These are phyloP conservation scores for Ashbya aceris DNA, from an alignment of 1,139 yeast species.

Conservation along the genomic window DNA sequence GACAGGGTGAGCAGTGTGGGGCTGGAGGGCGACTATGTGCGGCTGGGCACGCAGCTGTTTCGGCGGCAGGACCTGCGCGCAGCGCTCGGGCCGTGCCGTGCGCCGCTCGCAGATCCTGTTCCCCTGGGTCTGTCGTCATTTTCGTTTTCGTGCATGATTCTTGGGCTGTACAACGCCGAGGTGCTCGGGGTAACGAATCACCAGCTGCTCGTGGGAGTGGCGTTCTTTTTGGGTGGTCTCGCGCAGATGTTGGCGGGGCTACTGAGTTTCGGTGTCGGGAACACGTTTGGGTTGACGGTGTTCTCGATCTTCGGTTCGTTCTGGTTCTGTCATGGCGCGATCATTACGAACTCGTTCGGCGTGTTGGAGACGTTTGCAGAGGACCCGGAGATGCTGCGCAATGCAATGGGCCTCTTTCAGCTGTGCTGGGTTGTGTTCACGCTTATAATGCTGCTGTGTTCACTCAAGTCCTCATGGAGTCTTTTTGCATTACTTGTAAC, in stretches of 20 bases:
- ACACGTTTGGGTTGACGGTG: conserved; percentile 57
- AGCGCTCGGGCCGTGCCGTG: conserved; percentile 47
- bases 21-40: conserved; percentile 30
- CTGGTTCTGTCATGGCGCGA: conserved; percentile 60
- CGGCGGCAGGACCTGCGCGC: conserved; percentile 43
- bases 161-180: conserved; percentile 41
- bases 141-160: conserved; percentile 38
- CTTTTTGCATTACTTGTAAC: conserved; percentile 45
- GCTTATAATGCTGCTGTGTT: conserved; percentile 86
- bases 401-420: conserved; percentile 51
- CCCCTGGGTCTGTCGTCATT: conserved; percentile 54
- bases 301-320: conserved; percentile 67
- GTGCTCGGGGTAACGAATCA: conserved; percentile 45
- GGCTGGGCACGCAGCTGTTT: conserved; percentile 54
- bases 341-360: conserved; percentile 48
- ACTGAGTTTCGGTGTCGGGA: conserved; percentile 56
- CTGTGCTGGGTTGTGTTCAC: conserved; percentile 60
- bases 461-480: conserved; percentile 93
- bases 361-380: conserved; percentile 42
- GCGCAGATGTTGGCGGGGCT: conserved; percentile 57
- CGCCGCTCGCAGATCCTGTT: conserved; percentile 45
- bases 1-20: conserved; percentile 8
- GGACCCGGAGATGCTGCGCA: conserved; percentile 33
- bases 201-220: conserved; percentile 40
- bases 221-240: conserved; percentile 55